Base-by-base conservation (phyloP, 306 rosid genomes). In the Fagus sylvatica region DNA sequence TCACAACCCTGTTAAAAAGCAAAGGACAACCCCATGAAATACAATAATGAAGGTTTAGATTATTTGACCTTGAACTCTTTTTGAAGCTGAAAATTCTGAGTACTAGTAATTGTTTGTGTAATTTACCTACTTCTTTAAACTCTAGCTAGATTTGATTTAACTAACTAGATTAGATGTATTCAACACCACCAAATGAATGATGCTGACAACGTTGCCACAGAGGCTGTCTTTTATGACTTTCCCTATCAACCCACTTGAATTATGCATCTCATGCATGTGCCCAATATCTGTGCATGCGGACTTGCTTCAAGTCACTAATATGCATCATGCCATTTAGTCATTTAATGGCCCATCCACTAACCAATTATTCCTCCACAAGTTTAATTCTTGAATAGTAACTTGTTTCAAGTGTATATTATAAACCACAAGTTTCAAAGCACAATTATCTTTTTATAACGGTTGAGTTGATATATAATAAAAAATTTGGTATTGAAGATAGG, bases 1-100 rank as follows among this genome's bases (percentile, higher is more conserved):
- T 93, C 98, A 36, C 98, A 93, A 3, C 98, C 98, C 97, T 93
- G 82, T 59, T 42, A 53, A n/a, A 34, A 73, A n/a, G 1, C 55
- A 73, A 9, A 40, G 72, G 37, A 30, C 70, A 65, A 37, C 30
- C 28, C 28, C 28, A 22, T 22, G 28, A 22, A 22, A 22, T 22
- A 22, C 28, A 22, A 22, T 22, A 22, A 22, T 22, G 13, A 9
- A 17, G 9, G 4, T 17, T 62, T 22, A 8, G 37, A 37, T 65
- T 46, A 10, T 46, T 46, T 46, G 51, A 46, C 15, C 51, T 12
- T 46, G 1, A 46, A 46, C 5, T 7, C 12, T 16, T n/a, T n/a
- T n/a, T 37, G 10, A 56, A 56, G 62, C 39, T 8, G 33, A 22
- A 56, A 5, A 8, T 19, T 56, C 7, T n/a, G 33, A 2, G 6